Base-by-base conservation (phyloP, 305 asterid genomes). In the Rubia tinctorum region DNA sequence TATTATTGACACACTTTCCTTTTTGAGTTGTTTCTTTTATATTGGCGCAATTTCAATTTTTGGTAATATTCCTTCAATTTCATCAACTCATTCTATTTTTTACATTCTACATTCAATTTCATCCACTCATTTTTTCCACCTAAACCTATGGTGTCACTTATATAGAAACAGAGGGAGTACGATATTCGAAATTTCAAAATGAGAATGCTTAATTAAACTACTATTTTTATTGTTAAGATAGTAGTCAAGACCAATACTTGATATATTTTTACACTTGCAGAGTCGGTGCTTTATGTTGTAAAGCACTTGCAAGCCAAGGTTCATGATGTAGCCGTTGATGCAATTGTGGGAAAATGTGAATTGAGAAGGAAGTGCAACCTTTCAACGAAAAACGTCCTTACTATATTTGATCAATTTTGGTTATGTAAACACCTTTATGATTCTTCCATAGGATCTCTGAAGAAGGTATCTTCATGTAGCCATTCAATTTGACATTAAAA, bases 311-410 rank as follows among this genome's bases (percentile, higher is more conserved):
- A 90, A 76, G 80, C 88, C 2, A 95, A 95, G 96, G 97, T 30
- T 30, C 37, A 30, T 30, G 37, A 30, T 30, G 37, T 30, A 75
- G 83, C 95, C 8, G 73, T 90, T 68, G 88, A 83, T 68, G 59
- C 72, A 70, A 84, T 95, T 77, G 89, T 89, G 77, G 97, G 99
- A 59, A 90, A 85, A 83, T 95, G 98, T 80, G 97, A 88, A 84
- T 87, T 95, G 75, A 80, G 93, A 78, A 92, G 79, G 85, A 89
- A 82, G 92, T 86, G 81, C 76, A 97, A 92, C 74, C 81, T 92
- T 76, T 88, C 88, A 69, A 81, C 86, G 69, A 89, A 75, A 71
- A 92, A 90, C 69, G 89, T 79, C 82, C 88, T 88, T 79, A 79
- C 71, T 37, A 82, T 83, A 59, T 81, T 73, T 79, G 94, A 95